These are phyloP conservation scores for Cyclotella choctawhatcheeana DNA, from an alignment of 108 stramenopile species.

Conservation along the genomic window DNA sequence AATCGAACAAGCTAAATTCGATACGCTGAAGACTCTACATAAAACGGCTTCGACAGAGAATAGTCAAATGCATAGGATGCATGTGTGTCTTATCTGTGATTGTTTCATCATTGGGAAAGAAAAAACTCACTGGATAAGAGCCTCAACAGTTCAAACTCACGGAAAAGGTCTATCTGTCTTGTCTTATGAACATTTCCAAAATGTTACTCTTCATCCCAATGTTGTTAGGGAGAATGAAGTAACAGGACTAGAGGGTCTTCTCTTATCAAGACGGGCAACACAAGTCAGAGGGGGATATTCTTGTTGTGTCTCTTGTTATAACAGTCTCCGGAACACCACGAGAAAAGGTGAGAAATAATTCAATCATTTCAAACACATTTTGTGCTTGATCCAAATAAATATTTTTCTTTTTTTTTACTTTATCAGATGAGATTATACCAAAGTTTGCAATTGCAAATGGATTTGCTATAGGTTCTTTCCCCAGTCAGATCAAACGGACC, in stretches of 20 bases:
- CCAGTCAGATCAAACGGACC: background rate
- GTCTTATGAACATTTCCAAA: background rate
- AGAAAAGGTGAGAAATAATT: background rate
- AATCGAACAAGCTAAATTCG: no score
- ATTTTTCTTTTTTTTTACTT: no score
- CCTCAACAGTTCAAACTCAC: background rate
- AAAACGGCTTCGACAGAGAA: no score
- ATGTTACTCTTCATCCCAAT: constrained; percentile 11
- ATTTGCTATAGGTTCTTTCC: constrained; percentile 10
- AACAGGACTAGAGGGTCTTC: constrained; percentile 7
- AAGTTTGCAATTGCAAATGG: constrained; percentile 28
- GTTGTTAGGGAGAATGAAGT: constrained; percentile 20
- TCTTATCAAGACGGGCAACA: constrained; percentile 19
- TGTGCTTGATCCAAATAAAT: no score
- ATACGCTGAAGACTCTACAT: no score
- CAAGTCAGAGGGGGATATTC: background rate
- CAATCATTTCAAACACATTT: background rate
- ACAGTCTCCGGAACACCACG: background rate
- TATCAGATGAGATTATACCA: background rate
- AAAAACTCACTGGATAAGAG: background rate
- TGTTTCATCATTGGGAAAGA: constrained; percentile 2
- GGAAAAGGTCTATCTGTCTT: background rate
- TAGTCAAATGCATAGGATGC: background rate
- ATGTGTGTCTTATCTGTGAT: background rate
- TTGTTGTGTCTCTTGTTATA: constrained; percentile 15